phyloP scores from a whole-genome alignment of 192 early-diverging fungal genomes.

The Coemansia sp. region DNA sequence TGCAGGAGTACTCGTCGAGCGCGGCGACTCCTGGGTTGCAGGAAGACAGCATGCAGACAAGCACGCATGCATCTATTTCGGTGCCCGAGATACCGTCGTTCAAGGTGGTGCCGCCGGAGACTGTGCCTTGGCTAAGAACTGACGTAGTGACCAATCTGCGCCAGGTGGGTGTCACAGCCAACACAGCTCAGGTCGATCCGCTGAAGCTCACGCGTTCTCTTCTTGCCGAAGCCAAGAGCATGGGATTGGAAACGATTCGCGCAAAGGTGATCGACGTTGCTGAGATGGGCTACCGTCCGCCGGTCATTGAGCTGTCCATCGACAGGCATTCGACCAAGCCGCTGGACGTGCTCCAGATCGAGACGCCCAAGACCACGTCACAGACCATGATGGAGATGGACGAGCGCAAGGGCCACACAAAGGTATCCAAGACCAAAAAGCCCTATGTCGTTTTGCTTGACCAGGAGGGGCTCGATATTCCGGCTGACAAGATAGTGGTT shows the following conservation, averaged over 20 bases:
- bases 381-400: constrained; percentile 11
- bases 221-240: constrained; percentile 41
- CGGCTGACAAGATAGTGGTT: constrained; percentile 49
- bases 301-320: constrained; percentile 39
- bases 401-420: constrained; percentile 1
- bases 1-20: constrained; percentile 20
- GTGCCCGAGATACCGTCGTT: constrained; percentile 37
- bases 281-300: constrained; percentile 42
- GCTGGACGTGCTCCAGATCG: constrained; percentile 8
- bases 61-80: constrained; percentile 46
- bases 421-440: constrained; percentile 15
- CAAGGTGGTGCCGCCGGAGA: constrained; percentile 33
- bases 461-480: constrained; percentile 34
- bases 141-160: constrained; percentile 37
- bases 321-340: constrained; percentile 9
- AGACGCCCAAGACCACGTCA: constrained; percentile 1
- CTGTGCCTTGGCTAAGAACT: constrained; percentile 47
- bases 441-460: constrained; percentile 41
- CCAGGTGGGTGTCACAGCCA: constrained; percentile 37
- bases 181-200: constrained; percentile 52
- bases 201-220: constrained; percentile 43
- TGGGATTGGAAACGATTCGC: constrained; percentile 30
- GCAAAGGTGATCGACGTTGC: constrained; percentile 49
- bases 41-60: constrained; percentile 25
- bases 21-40: constrained; percentile 10